phyloP scores from a whole-genome alignment of 805 yeast species.

The Schizosaccharomyces cryophilus region DNA sequence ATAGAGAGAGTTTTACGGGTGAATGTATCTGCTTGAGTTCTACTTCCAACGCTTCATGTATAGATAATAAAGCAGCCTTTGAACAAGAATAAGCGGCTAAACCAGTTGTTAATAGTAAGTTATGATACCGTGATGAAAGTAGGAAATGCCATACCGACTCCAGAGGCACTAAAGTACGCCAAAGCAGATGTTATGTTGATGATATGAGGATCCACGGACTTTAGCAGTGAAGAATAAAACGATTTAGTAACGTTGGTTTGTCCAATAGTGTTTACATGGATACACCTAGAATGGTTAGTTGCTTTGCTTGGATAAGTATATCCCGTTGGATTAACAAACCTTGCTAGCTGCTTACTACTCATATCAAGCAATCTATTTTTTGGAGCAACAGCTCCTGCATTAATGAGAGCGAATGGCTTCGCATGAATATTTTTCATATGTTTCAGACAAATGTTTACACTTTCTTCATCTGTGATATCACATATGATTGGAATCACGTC shows the following conservation, averaged over 20 bases:
- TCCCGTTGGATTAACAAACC: not conserved
- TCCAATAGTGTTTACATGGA: not conserved
- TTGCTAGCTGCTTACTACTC: not conserved
- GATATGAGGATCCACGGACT: not conserved
- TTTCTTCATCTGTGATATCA: not conserved
- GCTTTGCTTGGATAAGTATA: too few relatives aligned
- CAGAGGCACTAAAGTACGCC: not conserved
- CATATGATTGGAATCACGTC: not conserved
- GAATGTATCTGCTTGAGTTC: not conserved
- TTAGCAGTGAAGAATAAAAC: not conserved
- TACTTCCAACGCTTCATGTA: not conserved
- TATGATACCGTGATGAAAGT: not conserved
- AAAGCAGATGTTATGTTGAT: not conserved
- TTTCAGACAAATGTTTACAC: not conserved
- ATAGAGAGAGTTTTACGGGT: not conserved
- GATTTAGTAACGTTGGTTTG: not conserved
- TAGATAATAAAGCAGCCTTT: not conserved
- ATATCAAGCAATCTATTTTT: not conserved
- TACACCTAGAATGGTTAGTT: not conserved
- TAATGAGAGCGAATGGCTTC: not conserved
- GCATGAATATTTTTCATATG: not conserved
- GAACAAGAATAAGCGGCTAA: not conserved
- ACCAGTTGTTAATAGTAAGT: not conserved
- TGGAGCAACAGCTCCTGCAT: not conserved
- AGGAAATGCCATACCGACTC: not conserved